Evolutionary conservation across 202 grass and related monocot species (phyloP), one percentile per base, ranked within the genome.

Genomic region (Eragrostis tef): DNA sequence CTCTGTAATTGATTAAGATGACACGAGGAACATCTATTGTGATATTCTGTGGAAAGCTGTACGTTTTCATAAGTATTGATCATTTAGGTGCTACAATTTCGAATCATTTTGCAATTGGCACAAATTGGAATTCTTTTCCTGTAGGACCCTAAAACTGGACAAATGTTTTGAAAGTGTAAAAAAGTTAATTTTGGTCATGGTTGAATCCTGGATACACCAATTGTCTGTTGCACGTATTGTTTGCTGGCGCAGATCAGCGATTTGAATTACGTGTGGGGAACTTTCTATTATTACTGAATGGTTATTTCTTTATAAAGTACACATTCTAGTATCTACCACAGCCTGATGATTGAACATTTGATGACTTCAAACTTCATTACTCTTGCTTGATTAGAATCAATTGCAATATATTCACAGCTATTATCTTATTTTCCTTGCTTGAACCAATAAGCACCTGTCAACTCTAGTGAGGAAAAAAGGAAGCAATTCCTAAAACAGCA

Each of bases 121-220:
- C 77, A 46, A 19, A 29, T 66, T 41, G 9, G 11, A 17, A 75
- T 88, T 6, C 24, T 3, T 64, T 9, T 36, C 22, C 39, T 54
- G 22, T 82, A 31, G 57, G 39, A 71, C 26, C 31, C 47, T 58
- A 26, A 25, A 48, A 54, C 59, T 74, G 5, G 20, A 21, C 3
- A 11, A 11, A 54, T 71, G 47, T 67, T 44, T 1, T 12, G 4
- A 52, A 72, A 48, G 2, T 21, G 43, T 19, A 21, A 31, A 43
- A 43, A 11, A 57, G 11, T 34, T 45, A 26, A 45, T 67, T 67
- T 2, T 39, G 36, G 45, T n/a, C 58, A 71, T 48, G 49, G 11
- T 73, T 73, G 9, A 68, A 68, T 67, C n/a, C 52, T 72, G 34
- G 29, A 42, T 20, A 70, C 77, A 17, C 5, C 48, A 69, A 52